phyloP scores from a whole-genome alignment of 192 early-diverging fungal genomes.

The Geranomyces variabilis region DNA sequence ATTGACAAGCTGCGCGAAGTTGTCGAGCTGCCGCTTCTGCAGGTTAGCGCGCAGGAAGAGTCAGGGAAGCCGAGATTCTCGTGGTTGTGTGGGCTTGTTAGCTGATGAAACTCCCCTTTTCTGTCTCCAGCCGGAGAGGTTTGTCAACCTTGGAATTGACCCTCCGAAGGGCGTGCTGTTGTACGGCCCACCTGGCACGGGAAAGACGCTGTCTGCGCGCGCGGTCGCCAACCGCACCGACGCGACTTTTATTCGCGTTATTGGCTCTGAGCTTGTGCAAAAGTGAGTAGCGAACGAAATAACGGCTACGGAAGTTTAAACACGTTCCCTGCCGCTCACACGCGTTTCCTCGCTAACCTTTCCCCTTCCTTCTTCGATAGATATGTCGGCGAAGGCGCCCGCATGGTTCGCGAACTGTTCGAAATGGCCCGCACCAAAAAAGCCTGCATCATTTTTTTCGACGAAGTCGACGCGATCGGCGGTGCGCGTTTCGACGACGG shows the following conservation, averaged over 20 bases:
- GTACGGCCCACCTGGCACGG: constrained; percentile 90
- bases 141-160: constrained; percentile 97
- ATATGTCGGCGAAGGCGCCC: constrained; percentile 98
- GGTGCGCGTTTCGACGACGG: constrained; percentile 94
- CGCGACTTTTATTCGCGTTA: constrained; percentile 99
- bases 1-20: constrained; percentile 99
- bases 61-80: too few species aligned
- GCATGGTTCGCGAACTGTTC: constrained; percentile 99
- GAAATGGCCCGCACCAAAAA: constrained; percentile 99
- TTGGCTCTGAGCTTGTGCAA: constrained; percentile 99
- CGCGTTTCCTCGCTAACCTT: constrained; percentile 44
- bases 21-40: constrained; percentile 93
- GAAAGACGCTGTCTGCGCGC: constrained; percentile 96
- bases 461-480: constrained; percentile 99
- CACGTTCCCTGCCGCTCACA: too few species aligned
- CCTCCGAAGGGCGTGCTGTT: constrained; percentile 98
- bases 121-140: constrained; percentile 79
- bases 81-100: too few species aligned
- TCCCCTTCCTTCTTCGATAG: constrained; percentile 23
- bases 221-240: constrained; percentile 99
- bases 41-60: constrained; percentile 44
- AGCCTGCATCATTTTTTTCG: constrained; percentile 99
- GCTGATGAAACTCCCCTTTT: too few species aligned
- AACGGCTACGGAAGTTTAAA: not conserved
- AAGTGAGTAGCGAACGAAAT: constrained; percentile 60